phyloP scores from a whole-genome alignment of 2,329 filamentous ascomycete genomes.

The Aspergillaceae sp. region DNA sequence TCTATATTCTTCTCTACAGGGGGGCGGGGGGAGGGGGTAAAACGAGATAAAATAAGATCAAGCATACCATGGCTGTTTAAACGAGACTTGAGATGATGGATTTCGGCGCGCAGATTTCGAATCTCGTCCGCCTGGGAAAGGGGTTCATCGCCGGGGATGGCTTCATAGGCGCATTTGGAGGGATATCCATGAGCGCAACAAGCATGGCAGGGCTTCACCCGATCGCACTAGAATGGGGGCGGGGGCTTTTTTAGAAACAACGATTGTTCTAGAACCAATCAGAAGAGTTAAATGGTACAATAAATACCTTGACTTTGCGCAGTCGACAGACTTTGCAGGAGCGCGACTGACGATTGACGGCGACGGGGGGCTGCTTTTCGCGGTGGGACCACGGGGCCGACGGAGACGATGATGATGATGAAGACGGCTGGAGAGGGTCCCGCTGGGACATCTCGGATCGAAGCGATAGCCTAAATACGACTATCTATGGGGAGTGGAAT shows the following conservation, averaged over 20 bases:
- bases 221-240: constrained; percentile 22
- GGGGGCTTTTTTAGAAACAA: neutral
- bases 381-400: too few relatives aligned
- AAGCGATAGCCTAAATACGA: too few relatives aligned
- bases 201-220: constrained; percentile 31
- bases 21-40: too few relatives aligned
- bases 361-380: constrained; percentile 9
- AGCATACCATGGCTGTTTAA: constrained; percentile 21
- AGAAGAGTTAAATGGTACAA: constrained; percentile 2
- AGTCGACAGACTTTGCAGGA: constrained; percentile 31
- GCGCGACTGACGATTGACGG: constrained; percentile 25
- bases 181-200: constrained; percentile 33
- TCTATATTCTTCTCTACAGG: neutral
- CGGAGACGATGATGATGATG: too few relatives aligned
- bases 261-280: neutral
- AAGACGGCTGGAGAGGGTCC: neutral
- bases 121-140: constrained; percentile 32
- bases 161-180: constrained; percentile 31
- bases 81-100: constrained; percentile 20
- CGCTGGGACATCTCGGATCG: constrained; percentile 15
- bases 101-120: constrained; percentile 25
- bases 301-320: constrained; percentile 33
- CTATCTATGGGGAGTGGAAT: too few relatives aligned
- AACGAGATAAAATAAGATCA: neutral
- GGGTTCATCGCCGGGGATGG: constrained; percentile 24